phyloP scores from a whole-genome alignment of 768 basidiomycete genomes.

The Hebeloma cylindrosporum region DNA sequence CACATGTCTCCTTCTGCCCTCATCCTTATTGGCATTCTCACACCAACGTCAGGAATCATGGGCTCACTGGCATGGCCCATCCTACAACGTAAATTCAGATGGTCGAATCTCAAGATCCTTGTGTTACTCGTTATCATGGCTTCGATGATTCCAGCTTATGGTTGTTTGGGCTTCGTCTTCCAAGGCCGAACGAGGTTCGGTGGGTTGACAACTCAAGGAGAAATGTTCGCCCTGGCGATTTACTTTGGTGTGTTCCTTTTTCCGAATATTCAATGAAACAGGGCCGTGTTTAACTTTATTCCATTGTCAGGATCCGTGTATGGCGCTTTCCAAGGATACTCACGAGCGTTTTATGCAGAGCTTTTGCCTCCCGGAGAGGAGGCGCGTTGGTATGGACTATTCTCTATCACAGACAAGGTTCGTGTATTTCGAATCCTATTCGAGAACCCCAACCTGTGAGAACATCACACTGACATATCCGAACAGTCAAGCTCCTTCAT shows the following conservation, averaged over 20 bases:
- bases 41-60: conserved; percentile 73
- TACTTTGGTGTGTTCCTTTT: conserved; percentile 65
- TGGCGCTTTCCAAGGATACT: conserved; percentile 91
- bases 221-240: conserved; percentile 84
- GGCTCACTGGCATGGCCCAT: conserved; percentile 83
- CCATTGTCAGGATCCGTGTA: conserved; percentile 58
- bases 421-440: no score
- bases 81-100: conserved; percentile 62
- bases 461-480: no score
- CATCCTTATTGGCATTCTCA: conserved; percentile 77
- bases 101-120: conserved; percentile 70
- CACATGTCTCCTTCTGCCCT: conserved; percentile 78
- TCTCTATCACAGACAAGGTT: conserved; percentile 91
- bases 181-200: conserved; percentile 54
- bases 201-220: conserved; percentile 72
- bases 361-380: conserved; percentile 87
- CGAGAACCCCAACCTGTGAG: no score
- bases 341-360: conserved; percentile 83
- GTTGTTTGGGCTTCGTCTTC: conserved; percentile 78
- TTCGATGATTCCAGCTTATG: conserved; percentile 72
- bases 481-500: conserved; percentile 85
- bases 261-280: background rate
- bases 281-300: background rate
- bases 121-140: conserved; percentile 66
- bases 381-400: conserved; percentile 87